phyloP scores from a whole-genome alignment of 257 asterid genomes.

The Solanum arcanum region DNA sequence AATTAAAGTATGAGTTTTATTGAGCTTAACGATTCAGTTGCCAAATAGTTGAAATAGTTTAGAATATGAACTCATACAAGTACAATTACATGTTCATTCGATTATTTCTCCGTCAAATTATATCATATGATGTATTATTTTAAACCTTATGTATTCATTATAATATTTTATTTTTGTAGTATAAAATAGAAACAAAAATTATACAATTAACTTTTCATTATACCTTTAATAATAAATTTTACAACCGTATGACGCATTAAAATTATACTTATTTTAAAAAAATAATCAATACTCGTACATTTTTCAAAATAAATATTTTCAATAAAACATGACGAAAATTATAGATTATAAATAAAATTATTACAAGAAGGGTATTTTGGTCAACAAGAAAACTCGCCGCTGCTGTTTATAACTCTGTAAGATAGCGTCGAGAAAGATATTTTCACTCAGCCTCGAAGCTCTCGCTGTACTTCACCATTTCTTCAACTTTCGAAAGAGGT shows the following conservation, averaged over 20 bases:
- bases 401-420: not conserved
- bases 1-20: not conserved
- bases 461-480: not conserved
- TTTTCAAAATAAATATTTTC: not conserved
- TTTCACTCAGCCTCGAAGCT: not conserved
- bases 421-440: not conserved
- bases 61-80: not conserved
- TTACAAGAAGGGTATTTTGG: not conserved
- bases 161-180: not conserved
- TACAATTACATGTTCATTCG: accelerated
- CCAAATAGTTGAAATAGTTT: too few species aligned
- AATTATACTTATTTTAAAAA: too few species aligned
- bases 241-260: not conserved
- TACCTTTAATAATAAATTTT: not conserved
- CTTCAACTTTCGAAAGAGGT: not conserved
- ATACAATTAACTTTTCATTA: not conserved
- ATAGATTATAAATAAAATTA: not conserved
- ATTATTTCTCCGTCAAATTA: too few species aligned
- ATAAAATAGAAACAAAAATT: not conserved
- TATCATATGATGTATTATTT: too few species aligned
- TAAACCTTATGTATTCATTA: not conserved
- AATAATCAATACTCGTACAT: not conserved
- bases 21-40: not conserved
- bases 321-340: not conserved
- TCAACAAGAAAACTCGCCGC: not conserved